These are phyloP conservation scores for Lathyrus tuberosus DNA, from an alignment of 306 rosid species.

Conservation along the genomic window DNA sequence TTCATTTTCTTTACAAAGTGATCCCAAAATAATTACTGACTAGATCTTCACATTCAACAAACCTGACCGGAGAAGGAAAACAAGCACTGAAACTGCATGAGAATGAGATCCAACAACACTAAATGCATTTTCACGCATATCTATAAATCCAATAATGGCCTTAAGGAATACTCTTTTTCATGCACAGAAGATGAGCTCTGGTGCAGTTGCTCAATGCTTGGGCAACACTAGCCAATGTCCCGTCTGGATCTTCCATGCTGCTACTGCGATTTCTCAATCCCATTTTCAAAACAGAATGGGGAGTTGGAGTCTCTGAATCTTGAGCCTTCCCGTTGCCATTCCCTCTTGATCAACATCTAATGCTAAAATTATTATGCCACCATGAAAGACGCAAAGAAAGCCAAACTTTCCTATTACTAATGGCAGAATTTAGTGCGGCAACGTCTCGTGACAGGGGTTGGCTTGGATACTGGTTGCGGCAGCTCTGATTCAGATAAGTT, in stretches of 20 bases:
- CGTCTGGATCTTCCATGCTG: conserved; percentile 99
- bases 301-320: conserved; percentile 94
- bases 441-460: no score
- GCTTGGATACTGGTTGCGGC: no score
- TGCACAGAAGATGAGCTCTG: conserved; percentile 76
- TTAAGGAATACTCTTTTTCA: conserved; percentile 91
- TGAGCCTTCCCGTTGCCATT: conserved; percentile 70
- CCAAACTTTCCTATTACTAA: no score
- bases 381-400: no score
- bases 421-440: no score
- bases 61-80: conserved; percentile 97
- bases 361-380: no score
- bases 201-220: conserved; percentile 98
- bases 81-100: conserved; percentile 99
- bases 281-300: conserved; percentile 81
- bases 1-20: conserved; percentile 95
- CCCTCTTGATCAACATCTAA: no score
- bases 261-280: conserved; percentile 85
- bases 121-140: conserved; percentile 88
- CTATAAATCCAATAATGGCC: conserved; percentile 81
- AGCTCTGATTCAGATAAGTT: no score
- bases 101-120: conserved; percentile 99
- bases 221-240: conserved; percentile 98
- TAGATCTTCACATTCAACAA: conserved; percentile 91
- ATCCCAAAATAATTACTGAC: conserved; percentile 91